Evolutionary conservation across 352 stramenopile species (phyloP).

Genomic region (Pythium coloratum): DNA sequence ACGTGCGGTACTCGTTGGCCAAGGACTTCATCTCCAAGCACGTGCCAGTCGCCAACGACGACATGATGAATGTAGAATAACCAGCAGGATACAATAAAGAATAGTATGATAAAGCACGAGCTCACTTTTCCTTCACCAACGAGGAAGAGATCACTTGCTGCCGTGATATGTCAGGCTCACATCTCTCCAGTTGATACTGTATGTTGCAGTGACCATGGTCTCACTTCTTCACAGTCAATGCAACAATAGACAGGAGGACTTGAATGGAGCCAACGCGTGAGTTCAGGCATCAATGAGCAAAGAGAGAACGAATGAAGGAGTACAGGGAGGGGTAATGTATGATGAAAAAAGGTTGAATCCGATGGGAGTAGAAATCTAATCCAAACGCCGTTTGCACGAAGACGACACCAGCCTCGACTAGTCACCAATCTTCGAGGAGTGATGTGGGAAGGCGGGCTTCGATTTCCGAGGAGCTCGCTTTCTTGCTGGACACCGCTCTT

Average conservation of each 20-base stretch:
- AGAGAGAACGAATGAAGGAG: constrained; percentile 4
- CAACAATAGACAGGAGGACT: too few species aligned
- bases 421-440: not conserved
- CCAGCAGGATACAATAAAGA: not conserved
- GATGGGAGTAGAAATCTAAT: constrained; percentile 21
- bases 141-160: not conserved
- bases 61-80: constrained; percentile 23
- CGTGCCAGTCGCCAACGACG: constrained; percentile 9
- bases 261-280: too few species aligned
- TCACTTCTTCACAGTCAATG: too few species aligned
- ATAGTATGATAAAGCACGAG: not conserved
- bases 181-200: not conserved
- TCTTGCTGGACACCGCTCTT: not conserved
- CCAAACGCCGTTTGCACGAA: constrained; percentile 9
- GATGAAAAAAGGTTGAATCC: constrained; percentile 12
- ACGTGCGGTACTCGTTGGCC: constrained; percentile 61
- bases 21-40: constrained; percentile 57
- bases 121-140: too few species aligned
- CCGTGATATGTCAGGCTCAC: not conserved
- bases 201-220: not conserved
- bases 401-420: not conserved
- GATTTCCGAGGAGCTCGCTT: not conserved
- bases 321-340: constrained; percentile 32
- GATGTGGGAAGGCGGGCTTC: not conserved
- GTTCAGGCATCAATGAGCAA: not conserved